Percentiles rank a stretch among this genome's conserved stretches.
phyloP scores from a whole-genome alignment of 495 filamentous ascomycete genomes.

The Hyphodiscus hymeniophilus region DNA sequence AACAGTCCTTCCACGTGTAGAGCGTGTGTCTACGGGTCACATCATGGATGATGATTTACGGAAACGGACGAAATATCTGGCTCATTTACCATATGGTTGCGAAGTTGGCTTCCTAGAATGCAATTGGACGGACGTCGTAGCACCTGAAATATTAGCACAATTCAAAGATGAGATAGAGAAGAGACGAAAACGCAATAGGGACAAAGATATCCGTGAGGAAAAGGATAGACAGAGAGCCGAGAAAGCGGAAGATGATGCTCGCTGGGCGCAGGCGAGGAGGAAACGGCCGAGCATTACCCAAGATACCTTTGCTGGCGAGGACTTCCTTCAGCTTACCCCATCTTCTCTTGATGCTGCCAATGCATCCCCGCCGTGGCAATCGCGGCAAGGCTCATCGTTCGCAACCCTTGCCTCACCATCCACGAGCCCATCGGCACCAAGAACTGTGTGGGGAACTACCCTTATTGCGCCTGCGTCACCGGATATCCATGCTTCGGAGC shows the following conservation, averaged over 20 bases:
- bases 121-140: conserved; percentile 90
- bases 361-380: conserved; percentile 48
- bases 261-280: conserved; percentile 46
- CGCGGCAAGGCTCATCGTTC: conserved; percentile 45
- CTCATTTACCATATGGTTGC: conserved; percentile 86
- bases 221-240: conserved; percentile 84
- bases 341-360: conserved; percentile 32
- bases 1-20: conserved; percentile 82
- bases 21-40: conserved; percentile 85
- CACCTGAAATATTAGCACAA: conserved; percentile 59
- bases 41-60: conserved; percentile 85
- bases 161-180: conserved; percentile 74
- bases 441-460: conserved; percentile 81
- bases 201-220: conserved; percentile 86
- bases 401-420: conserved; percentile 63
- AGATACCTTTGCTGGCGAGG: conserved; percentile 25
- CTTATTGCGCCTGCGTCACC: conserved; percentile 47
- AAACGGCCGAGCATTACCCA: conserved; percentile 16
- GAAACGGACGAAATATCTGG: conserved; percentile 81
- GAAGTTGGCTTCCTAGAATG: conserved; percentile 93
- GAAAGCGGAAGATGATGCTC: conserved; percentile 60
- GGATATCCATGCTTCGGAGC: conserved; percentile 29
- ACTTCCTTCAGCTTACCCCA: conserved; percentile 59
- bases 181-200: conserved; percentile 67
- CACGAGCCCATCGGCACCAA: conserved; percentile 60